Evolutionary conservation across 306 rosid genomes (phyloP), one percentile per base, ranked within the genome.

Genomic region (Neltuma alba): DNA sequence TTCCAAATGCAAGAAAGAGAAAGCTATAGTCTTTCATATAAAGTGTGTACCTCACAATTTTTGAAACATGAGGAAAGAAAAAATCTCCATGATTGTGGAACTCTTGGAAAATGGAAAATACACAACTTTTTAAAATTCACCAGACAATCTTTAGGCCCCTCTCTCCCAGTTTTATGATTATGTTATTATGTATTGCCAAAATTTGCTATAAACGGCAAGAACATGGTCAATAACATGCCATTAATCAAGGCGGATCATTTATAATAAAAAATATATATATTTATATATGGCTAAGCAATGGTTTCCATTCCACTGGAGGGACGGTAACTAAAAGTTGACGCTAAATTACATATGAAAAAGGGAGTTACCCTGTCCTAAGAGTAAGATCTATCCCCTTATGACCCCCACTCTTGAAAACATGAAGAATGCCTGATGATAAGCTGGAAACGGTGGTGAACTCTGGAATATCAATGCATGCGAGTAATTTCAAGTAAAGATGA

Each of bases 321-420:
- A 25, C 27, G 65, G 65, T 14, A 11, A 58, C 65, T 27, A 28
- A 62, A 62, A 80, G 50, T 36, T n/a, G 30, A 28, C 1, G 20
- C 16, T 23, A 57, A 62, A 25, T 50, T 44, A 66, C 44, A 34
- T 9, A 42, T 78, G 44, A 28, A 12, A 62, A 30, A 36, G 44
- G n/a, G 28, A 42, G 57, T 65, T 38, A 13, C 55, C 57, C 70
- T n/a, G 33, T 77, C 44, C 75, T 55, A 65, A 40, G 11, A 41
- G 34, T 34, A 63, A 61, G 66, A 6, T 47, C 69, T 47, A 78
- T 18, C 67, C 55, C 78, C 8, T 63, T 75, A 75, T 50, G 71
- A 44, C 27, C 76, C 68, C 50, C 41, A 44, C 21, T 16, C 28
- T 67, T 42, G 48, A 52, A 65, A 72, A 40, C 69, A 13, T 65